Conservation (phyloP, 2,329 filamentous ascomycete genomes). For the Neospermospora avenae region DNA sequence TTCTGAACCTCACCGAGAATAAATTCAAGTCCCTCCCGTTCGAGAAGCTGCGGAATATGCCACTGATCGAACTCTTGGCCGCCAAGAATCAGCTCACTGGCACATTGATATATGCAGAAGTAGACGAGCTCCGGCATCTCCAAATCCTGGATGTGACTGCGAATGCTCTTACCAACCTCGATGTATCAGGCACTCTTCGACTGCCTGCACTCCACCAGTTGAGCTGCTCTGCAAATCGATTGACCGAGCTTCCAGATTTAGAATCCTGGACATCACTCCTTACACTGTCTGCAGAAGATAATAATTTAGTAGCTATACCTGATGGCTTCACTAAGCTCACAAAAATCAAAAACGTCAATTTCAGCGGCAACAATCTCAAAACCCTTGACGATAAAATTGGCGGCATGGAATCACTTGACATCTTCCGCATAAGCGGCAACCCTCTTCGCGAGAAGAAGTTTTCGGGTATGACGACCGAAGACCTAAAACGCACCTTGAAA, state of each 20-base stretch:
- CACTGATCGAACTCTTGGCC: conserved; percentile 69
- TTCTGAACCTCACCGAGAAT: conserved; percentile 80
- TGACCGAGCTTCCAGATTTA: conserved; percentile 70
- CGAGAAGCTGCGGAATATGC: conserved; percentile 61
- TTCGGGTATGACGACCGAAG: conserved; percentile 72
- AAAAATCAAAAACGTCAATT: conserved; percentile 72
- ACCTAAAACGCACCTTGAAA: conserved; percentile 72
- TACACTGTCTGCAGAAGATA: conserved; percentile 76
- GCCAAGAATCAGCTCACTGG: conserved; percentile 77
- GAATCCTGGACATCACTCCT: conserved; percentile 69
- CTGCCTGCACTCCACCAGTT: conserved; percentile 70
- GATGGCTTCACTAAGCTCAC: conserved; percentile 66
- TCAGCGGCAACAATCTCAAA: conserved; percentile 80
- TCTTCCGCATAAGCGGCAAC: conserved; percentile 81
- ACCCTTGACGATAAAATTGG: conserved; percentile 73
- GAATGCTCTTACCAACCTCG: conserved; percentile 59
- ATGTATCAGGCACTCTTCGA: conserved; percentile 35
- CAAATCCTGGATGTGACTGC: conserved; percentile 74
- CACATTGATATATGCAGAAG: conserved; percentile 62
- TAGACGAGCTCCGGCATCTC: conserved; percentile 58
- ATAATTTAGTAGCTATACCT: conserved; percentile 73
- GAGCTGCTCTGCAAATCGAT: conserved; percentile 75
- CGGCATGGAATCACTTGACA: conserved; percentile 72
- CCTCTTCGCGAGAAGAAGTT: conserved; percentile 87
- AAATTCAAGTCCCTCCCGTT: conserved; percentile 69